These are phyloP conservation scores for Lasiodiplodia sp. DNA, from an alignment of 2,329 filamentous ascomycete species.

Conservation along the genomic window DNA sequence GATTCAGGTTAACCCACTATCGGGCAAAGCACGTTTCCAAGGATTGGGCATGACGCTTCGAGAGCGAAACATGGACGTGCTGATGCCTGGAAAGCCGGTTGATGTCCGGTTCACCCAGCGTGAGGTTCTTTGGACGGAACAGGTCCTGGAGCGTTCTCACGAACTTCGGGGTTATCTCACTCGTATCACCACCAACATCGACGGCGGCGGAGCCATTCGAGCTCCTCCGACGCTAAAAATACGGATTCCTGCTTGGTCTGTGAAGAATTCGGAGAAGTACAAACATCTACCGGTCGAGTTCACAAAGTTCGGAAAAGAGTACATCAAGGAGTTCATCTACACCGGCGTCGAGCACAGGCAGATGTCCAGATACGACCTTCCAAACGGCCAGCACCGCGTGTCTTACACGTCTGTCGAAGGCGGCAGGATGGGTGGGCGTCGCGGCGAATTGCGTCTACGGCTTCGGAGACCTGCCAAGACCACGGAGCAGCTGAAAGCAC, in stretches of 20 bases:
- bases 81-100: conserved; percentile 40
- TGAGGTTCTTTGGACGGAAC: conserved; percentile 33
- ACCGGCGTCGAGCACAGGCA: conserved; percentile 42
- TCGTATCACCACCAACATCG: conserved; percentile 34
- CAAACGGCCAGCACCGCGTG: conserved; percentile 30
- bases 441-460: conserved; percentile 35
- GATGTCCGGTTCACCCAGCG: conserved; percentile 41
- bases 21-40: conserved; percentile 33
- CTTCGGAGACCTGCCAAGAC: conserved; percentile 26
- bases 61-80: conserved; percentile 38
- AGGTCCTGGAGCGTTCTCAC: conserved; percentile 22
- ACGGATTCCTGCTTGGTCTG: conserved; percentile 41
- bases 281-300: neutral
- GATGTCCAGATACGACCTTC: conserved; percentile 33
- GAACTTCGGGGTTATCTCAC: conserved; percentile 35
- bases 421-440: conserved; percentile 40
- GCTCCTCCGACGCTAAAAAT: conserved; percentile 39
- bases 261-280: conserved; percentile 31
- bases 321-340: conserved; percentile 40
- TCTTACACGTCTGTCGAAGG: conserved; percentile 38
- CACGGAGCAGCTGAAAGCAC: neutral
- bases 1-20: conserved; percentile 33
- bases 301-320: conserved; percentile 25
- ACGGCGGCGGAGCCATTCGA: conserved; percentile 35
- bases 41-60: conserved; percentile 38